These are phyloP conservation scores for Alnus rubra DNA, from an alignment of 306 rosid genomes.

Conservation along the genomic window DNA sequence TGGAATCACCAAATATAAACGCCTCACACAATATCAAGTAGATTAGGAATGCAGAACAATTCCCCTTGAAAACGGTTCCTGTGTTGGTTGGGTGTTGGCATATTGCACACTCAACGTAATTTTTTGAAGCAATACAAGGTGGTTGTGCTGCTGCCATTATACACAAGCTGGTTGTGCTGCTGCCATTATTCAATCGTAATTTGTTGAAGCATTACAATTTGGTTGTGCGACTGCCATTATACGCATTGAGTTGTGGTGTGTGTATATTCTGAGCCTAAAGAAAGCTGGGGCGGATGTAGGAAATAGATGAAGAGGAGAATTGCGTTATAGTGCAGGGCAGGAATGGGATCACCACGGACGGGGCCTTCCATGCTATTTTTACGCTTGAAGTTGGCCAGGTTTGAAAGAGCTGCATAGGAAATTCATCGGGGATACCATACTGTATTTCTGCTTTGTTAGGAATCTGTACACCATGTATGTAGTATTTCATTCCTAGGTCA, in stretches of 20 bases:
- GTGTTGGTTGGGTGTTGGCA: slow-evolving; percentile 19
- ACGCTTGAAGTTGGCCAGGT: slow-evolving; percentile 36
- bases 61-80: slow-evolving; percentile 14
- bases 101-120: slow-evolving; percentile 5
- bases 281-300: slow-evolving; percentile 22
- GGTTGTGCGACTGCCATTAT: background rate
- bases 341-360: slow-evolving; percentile 24
- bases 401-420: slow-evolving; percentile 19
- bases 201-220: slow-evolving; percentile 23
- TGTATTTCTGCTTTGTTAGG: slow-evolving; percentile 13
- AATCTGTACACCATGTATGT: slow-evolving; percentile 12
- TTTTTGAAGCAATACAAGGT: slow-evolving; percentile 23
- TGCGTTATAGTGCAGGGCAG: slow-evolving; percentile 17
- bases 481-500: slow-evolving; percentile 4
- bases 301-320: slow-evolving; percentile 27
- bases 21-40: slow-evolving; percentile 29
- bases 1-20: slow-evolving; percentile 36
- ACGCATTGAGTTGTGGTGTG: slow-evolving; percentile 31
- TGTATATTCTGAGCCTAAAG: slow-evolving; percentile 31
- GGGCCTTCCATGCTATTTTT: slow-evolving; percentile 32
- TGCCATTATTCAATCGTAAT: background rate
- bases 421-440: slow-evolving; percentile 1
- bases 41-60: slow-evolving; percentile 18
- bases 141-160: slow-evolving; percentile 6
- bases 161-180: background rate